Base-by-base conservation (phyloP, 2,329 filamentous ascomycete genomes). In the Monilinia laxa region DNA sequence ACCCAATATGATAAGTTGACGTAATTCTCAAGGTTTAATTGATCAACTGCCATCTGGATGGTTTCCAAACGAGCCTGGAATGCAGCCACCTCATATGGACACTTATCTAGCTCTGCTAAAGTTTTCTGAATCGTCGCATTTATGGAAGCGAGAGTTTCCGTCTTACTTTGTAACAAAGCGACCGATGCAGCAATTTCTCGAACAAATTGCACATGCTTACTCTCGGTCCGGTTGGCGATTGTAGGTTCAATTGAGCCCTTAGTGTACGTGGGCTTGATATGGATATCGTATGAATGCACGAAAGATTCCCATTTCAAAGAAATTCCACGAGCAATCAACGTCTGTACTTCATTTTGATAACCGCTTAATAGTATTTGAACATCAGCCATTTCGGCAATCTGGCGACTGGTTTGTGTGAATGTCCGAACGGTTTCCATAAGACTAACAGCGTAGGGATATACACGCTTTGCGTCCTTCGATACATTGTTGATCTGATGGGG, bases 351-450 rank as follows among this genome's bases (percentile, higher is more conserved):
- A 71, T 96, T 97, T 71, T 93, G 88, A 76, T 98, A 96, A 31
- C 94, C 93, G 75, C 91, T 93, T 31, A 99, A 83, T 28, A 99
- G 82, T 59, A 96, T 89, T 0, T 93, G 87, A 67, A 97, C 93
- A 71, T 94, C 91, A 14, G 89, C 86, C 91, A 99, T 94, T 65
- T 90, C 87, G 23, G 87, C 83, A 68, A 99, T 96, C 62, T 91
- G 87, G 40, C 92, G 88, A 72, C 90, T 89, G 0, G 93, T 97
- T 78, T 98, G 94, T 2, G 92, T 86, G 70, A 96, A 90, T 0
- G 93, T 98, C 67, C 93, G 87, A n/a, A 98, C 92, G 74, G 93
- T 98, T 80, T 99, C 95, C 93, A 99, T 99, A 71, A 99, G 81
- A 75, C 93, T 98, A 71, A 99, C 93, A 31, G 96, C 95, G 75